A percentile compares a stretch with the other conserved stretches of the same genome.
Conservation (phyloP, 2,329 filamentous ascomycete genomes). For the Zasmidium angulare region DNA sequence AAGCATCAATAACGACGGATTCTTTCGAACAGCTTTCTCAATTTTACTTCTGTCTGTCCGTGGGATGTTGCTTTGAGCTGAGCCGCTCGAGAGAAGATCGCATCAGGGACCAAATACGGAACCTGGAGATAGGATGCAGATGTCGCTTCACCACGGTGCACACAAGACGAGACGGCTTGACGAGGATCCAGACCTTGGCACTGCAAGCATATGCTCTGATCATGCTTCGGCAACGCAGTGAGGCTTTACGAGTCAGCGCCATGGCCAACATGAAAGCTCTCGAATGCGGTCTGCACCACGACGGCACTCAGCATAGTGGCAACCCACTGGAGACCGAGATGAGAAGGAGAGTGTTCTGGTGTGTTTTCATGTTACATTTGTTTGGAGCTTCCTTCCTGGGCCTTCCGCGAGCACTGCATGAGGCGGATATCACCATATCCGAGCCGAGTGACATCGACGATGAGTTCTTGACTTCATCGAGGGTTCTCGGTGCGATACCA, state of each 20-base stretch:
- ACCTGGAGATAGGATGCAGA: not conserved
- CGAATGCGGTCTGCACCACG: not conserved
- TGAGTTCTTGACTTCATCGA: not conserved
- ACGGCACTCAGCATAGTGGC: not conserved
- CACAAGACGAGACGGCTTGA: not conserved
- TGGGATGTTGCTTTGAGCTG: slow-evolving; percentile 2
- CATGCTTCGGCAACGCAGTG: not conserved
- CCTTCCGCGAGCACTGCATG: not conserved
- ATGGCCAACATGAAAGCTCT: not conserved
- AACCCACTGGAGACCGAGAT: not conserved
- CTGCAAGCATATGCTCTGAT: not conserved
- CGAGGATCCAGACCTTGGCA: not conserved
- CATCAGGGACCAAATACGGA: not conserved
- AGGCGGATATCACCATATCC: not conserved
- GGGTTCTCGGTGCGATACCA: not conserved
- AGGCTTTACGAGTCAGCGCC: not conserved
- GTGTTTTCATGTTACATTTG: not conserved
- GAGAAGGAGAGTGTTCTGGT: not conserved
- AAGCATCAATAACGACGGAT: not conserved
- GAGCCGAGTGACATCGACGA: not conserved
- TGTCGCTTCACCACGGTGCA: not conserved
- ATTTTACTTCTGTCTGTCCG: not conserved
- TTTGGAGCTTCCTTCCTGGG: not conserved
- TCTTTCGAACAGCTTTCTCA: not conserved
- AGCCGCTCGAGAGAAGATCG: not conserved